Conservation (phyloP, 495 filamentous ascomycete genomes). For the Podospora pseudopauciseta region DNA sequence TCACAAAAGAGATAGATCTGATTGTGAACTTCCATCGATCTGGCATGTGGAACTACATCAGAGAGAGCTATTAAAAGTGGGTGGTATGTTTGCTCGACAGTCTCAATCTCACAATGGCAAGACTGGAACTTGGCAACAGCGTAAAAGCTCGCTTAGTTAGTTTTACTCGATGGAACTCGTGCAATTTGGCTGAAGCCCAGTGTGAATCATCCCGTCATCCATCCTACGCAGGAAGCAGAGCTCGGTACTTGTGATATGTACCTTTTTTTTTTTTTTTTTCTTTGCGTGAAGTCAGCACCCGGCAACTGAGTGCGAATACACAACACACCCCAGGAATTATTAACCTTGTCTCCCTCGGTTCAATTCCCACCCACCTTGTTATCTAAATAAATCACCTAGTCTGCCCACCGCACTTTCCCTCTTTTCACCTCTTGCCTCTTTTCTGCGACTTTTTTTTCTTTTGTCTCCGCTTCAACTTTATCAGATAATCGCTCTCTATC, state of each 20-base stretch:
- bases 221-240: background rate
- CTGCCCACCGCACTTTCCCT: constrained; percentile 15
- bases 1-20: background rate
- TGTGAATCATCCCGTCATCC: constrained; percentile 13
- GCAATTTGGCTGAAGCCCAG: constrained; percentile 22
- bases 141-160: constrained; percentile 4
- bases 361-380: constrained; percentile 13
- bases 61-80: background rate
- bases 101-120: background rate
- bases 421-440: constrained; percentile 6
- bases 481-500: background rate
- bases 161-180: constrained; percentile 8
- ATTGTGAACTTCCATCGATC: background rate
- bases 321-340: background rate
- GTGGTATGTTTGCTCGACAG: background rate
- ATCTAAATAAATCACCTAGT: constrained; percentile 7
- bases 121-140: constrained; percentile 1
- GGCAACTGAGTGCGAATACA: background rate
- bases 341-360: constrained; percentile 19
- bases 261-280: background rate
- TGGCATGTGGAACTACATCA: background rate
- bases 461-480: background rate
- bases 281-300: background rate
- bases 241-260: constrained; percentile 10
- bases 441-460: background rate